Evolutionary conservation across 768 basidiomycete genomes (phyloP).

Genomic region (Leccinum pellstonianum): DNA sequence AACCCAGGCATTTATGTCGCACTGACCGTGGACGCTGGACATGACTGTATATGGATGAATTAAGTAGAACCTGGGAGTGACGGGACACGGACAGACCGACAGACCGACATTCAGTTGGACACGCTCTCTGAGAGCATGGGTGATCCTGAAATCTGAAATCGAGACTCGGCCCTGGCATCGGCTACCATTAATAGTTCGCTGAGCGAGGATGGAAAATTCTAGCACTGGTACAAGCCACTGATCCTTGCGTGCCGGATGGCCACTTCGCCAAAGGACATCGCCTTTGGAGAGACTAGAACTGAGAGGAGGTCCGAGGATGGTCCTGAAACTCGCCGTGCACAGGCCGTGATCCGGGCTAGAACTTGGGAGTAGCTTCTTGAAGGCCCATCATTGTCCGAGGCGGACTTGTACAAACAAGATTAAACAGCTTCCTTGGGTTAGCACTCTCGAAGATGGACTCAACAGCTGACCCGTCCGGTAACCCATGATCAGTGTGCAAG

Average conservation of each 20-base stretch:
- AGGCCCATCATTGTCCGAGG: background rate
- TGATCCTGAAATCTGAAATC: background rate
- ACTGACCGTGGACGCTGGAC: background rate
- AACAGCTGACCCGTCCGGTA: background rate
- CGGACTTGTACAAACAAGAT: constrained; percentile 4
- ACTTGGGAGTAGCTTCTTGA: background rate
- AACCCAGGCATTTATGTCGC: background rate
- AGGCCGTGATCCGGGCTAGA: constrained; percentile 13
- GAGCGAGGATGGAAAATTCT: background rate
- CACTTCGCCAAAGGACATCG: background rate
- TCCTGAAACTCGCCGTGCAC: constrained; percentile 11
- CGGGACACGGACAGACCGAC: background rate
- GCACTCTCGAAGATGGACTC: background rate
- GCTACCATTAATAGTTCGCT: background rate
- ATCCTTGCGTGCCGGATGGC: background rate
- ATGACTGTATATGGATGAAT: background rate
- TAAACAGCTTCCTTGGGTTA: constrained; percentile 5
- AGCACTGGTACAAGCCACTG: background rate
- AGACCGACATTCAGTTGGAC: background rate
- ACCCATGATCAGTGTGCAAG: background rate
- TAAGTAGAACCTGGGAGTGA: background rate
- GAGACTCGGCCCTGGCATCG: background rate
- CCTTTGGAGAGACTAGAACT: background rate
- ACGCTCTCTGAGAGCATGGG: background rate
- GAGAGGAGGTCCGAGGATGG: background rate